Percentiles rank a stretch among this genome's conserved stretches.
Evolutionary conservation across 345 rosid species (phyloP).

Genomic region (Syzygium aqueum): DNA sequence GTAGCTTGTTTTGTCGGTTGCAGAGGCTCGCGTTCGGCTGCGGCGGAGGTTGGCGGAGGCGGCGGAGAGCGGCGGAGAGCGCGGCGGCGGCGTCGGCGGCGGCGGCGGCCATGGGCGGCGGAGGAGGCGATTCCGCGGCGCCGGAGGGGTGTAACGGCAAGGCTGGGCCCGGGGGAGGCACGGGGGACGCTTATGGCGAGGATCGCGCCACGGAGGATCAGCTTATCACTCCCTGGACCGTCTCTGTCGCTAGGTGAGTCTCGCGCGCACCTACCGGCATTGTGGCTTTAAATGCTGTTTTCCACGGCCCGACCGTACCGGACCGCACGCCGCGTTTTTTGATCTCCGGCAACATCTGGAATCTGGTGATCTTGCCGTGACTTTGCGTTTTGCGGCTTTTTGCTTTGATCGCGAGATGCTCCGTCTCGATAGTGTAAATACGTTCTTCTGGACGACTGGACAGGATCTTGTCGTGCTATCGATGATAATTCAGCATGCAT

Average conservation of each 20-base stretch:
- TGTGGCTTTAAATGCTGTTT: not conserved
- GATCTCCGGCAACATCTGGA: not conserved
- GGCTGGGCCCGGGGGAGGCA: not conserved
- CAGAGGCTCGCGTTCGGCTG: not conserved
- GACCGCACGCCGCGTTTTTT: not conserved
- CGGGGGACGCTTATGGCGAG: slow-evolving; percentile 67
- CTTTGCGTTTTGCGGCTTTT: not conserved
- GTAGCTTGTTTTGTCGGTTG: not conserved
- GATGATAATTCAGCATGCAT: not conserved
- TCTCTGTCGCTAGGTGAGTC: slow-evolving; percentile 76
- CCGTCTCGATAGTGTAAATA: not conserved
- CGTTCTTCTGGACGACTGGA: not conserved
- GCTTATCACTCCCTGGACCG: slow-evolving; percentile 85
- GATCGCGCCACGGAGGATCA: slow-evolving; percentile 82
- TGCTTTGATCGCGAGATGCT: not conserved
- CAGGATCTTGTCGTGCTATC: not conserved
- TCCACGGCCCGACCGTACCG: not conserved
- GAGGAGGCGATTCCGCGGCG: not conserved
- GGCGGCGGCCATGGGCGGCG: not conserved
- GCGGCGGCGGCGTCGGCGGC: not conserved
- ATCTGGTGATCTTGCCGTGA: not conserved
- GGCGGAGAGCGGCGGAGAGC: not conserved
- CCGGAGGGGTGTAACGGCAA: not conserved
- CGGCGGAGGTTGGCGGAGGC: not conserved
- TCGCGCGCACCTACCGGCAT: not conserved